Conservation (phyloP, 139 green algal species). For the Chlorella ohadii region DNA sequence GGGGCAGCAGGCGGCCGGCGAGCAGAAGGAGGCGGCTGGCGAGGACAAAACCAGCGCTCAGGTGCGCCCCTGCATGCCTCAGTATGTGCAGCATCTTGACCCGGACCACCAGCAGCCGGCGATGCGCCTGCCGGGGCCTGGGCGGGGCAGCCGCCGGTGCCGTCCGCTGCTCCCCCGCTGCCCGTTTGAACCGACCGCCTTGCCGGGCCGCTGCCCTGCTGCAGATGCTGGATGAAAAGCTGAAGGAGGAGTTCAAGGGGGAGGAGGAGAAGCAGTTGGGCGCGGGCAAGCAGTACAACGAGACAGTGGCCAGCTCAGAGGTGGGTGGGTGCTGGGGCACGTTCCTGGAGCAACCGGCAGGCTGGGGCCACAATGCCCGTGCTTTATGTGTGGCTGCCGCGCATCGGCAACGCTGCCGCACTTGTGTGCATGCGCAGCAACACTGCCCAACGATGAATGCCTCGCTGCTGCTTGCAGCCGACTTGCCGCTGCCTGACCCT, state of each 20-base stretch:
- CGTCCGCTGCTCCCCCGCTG: not conserved
- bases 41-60: constrained; percentile 48
- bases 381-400: no score
- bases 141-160: not conserved
- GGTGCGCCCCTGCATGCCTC: not conserved
- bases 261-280: constrained; percentile 51
- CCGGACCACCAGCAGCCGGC: no score
- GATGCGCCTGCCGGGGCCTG: not conserved
- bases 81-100: not conserved
- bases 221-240: constrained; percentile 66
- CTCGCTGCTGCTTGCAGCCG: no score
- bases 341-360: not conserved
- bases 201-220: not conserved
- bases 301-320: constrained; percentile 57
- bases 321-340: constrained; percentile 40
- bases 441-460: no score
- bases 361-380: no score
- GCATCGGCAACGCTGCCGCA: no score
- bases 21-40: constrained; percentile 1
- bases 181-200: not conserved
- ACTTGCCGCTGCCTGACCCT: no score
- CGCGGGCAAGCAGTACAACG: constrained; percentile 71
- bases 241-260: constrained; percentile 76
- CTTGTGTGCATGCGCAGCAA: no score
- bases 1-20: not conserved